phyloP scores from a whole-genome alignment of 2,329 filamentous ascomycete genomes.

The Erysiphe neolycopersici region DNA sequence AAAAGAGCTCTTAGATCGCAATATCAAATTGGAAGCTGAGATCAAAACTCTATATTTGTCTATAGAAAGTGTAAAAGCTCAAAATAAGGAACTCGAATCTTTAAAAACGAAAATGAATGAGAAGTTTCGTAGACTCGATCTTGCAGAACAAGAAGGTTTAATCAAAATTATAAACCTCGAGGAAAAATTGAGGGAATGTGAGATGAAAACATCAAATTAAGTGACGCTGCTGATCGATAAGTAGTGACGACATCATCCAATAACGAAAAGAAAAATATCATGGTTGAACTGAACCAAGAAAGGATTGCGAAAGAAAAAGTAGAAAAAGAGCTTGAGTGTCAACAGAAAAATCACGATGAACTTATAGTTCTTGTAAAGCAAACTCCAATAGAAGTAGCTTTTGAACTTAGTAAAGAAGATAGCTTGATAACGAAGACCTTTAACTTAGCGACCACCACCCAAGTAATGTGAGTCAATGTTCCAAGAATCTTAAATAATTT shows the following conservation, averaged over 20 bases:
- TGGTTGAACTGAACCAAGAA: slow-evolving; percentile 4
- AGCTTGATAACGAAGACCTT: slow-evolving; percentile 6
- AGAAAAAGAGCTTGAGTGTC: slow-evolving; percentile 4
- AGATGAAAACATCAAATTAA: neutral
- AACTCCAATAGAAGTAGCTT: slow-evolving; percentile 3
- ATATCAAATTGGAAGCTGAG: neutral
- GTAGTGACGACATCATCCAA: neutral
- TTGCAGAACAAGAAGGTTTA: neutral
- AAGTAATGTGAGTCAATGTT: neutral
- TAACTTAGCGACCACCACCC: slow-evolving; percentile 1
- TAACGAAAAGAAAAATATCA: slow-evolving; percentile 1
- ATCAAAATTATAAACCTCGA: neutral
- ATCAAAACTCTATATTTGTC: neutral
- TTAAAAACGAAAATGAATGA: neutral
- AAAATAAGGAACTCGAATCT: neutral
- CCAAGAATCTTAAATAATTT: neutral
- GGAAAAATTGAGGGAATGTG: neutral
- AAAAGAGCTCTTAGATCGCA: neutral
- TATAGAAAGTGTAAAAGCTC: neutral
- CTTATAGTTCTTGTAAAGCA: slow-evolving; percentile 6
- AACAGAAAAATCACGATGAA: slow-evolving; percentile 4
- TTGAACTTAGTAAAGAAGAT: slow-evolving; percentile 5
- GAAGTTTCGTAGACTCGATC: neutral
- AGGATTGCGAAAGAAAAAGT: slow-evolving; percentile 3
- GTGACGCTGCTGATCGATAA: neutral